A percentile compares a stretch with the other conserved stretches of the same genome.
Evolutionary conservation across 345 rosid species (phyloP).

Genomic region (Melastoma malabathricum): DNA sequence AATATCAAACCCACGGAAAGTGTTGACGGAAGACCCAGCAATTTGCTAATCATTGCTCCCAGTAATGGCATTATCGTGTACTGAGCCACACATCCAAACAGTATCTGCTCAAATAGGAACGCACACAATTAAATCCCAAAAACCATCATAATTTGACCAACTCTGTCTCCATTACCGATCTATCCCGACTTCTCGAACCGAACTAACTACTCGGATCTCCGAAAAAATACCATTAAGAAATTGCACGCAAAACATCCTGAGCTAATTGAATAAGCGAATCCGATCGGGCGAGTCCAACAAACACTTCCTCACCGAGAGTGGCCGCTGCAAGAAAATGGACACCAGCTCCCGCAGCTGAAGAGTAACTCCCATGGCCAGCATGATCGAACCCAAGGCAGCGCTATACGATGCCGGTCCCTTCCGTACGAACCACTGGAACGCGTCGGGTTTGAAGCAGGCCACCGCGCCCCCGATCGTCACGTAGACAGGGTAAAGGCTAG

Average conservation of each 20-base stretch:
- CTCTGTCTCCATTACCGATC: too few species aligned
- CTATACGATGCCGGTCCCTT: slow-evolving; percentile 40
- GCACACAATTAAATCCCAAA: background rate
- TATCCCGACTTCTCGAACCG: too few species aligned
- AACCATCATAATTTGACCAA: background rate
- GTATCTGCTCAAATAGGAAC: slow-evolving; percentile 27
- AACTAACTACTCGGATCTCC: too few species aligned
- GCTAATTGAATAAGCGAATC: background rate
- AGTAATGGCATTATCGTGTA: slow-evolving; percentile 50
- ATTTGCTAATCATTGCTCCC: slow-evolving; percentile 31
- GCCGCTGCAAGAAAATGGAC: slow-evolving; percentile 36
- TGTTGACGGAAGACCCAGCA: slow-evolving; percentile 41
- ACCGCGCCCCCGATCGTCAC: slow-evolving; percentile 37
- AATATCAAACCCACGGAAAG: slow-evolving; percentile 57
- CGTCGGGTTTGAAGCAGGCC: slow-evolving; percentile 51
- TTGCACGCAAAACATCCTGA: background rate
- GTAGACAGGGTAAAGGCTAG: slow-evolving; percentile 56
- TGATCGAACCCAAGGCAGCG: slow-evolving; percentile 40
- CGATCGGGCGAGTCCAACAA: background rate
- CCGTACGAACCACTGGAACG: slow-evolving; percentile 44
- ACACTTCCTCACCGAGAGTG: slow-evolving; percentile 30
- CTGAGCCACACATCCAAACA: slow-evolving; percentile 51
- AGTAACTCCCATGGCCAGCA: slow-evolving; percentile 64
- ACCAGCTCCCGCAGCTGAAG: slow-evolving; percentile 47
- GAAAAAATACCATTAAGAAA: too few species aligned